Base-by-base conservation (phyloP, 768 basidiomycete species). In the Calvatia gigantea region DNA sequence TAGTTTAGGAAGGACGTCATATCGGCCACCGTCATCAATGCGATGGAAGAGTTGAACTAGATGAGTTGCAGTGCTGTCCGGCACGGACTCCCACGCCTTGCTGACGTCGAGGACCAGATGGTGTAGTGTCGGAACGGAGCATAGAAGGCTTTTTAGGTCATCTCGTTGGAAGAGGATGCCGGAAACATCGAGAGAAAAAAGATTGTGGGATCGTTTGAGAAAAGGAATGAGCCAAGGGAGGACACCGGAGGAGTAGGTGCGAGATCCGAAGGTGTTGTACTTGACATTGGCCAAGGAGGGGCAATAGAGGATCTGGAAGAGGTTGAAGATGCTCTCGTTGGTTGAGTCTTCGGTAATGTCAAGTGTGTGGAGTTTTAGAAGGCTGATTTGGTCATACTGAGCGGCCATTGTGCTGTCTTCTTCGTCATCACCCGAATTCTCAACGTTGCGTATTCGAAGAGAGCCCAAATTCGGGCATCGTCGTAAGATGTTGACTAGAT, bases 211-310 rank as follows among this genome's bases (percentile, higher is more conserved):
- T 12, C 28, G 46, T 21, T 33, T 8, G 19, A 56, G 54, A 33
- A 56, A 48, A 5, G 45, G 54, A 12, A 49, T 31, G 9, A 56
- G 54, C 23, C 12, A n/a, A 38, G 46, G 38, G 39, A 49, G 23
- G 46, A 56, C 32, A 5, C 9, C 32, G 19, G 46, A 23, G 14
- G 54, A 56, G 25, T 41, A 35, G 3, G 54, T n/a, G 21, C 46
- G 54, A 49, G 54, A 39, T 28, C 54, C 54, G 29, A 49, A 56
- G 12, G 54, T 56, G 32, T 56, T 56, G 28, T 56, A 56, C 49
- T 49, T 41, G 37, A 56, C 41, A 39, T 28, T 29, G 19, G 29
- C 19, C 11, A 56, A 47, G 14, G 54, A 49, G 4, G 54, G 54
- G 38, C 54, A 56, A 6, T 23, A 31, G 6, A 56, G 46, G 12